phyloP scores from a whole-genome alignment of 1,284 basidiomycete species.

The Papiliotrema laurentii region DNA sequence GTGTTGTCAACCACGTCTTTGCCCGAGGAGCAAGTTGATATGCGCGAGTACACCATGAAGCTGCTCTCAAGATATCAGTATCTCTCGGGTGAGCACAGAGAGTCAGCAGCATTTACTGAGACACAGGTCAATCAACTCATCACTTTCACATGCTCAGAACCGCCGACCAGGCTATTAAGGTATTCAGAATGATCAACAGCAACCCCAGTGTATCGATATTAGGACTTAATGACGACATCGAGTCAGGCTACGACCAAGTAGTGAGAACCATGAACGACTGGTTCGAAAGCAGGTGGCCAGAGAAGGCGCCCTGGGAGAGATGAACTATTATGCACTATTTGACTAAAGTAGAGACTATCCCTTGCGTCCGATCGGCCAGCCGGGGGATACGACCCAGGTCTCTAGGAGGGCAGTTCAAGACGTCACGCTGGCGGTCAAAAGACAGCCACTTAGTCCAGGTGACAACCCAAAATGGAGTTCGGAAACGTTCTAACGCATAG shows the following conservation, averaged over 20 bases:
- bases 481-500: too few species aligned
- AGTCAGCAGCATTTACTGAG: background rate
- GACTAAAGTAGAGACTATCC: too few species aligned
- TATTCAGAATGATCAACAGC: slow-evolving; percentile 28
- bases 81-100: slow-evolving; percentile 25
- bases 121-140: slow-evolving; percentile 17
- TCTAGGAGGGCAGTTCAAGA: too few species aligned
- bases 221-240: slow-evolving; percentile 45
- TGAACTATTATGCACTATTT: too few species aligned
- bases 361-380: too few species aligned
- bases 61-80: slow-evolving; percentile 53
- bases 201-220: slow-evolving; percentile 27
- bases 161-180: slow-evolving; percentile 22
- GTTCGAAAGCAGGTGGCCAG: slow-evolving; percentile 40
- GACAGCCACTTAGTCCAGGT: too few species aligned
- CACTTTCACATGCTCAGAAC: slow-evolving; percentile 42
- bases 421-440: too few species aligned
- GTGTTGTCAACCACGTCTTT: slow-evolving; percentile 39
- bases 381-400: too few species aligned
- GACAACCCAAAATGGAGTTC: too few species aligned
- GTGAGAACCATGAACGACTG: slow-evolving; percentile 29
- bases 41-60: slow-evolving; percentile 49
- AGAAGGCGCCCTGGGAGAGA: slow-evolving; percentile 39
- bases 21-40: slow-evolving; percentile 37
- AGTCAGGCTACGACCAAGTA: slow-evolving; percentile 28